These are phyloP conservation scores for Calvatia gigantea DNA, from an alignment of 768 basidiomycete species.

Conservation along the genomic window DNA sequence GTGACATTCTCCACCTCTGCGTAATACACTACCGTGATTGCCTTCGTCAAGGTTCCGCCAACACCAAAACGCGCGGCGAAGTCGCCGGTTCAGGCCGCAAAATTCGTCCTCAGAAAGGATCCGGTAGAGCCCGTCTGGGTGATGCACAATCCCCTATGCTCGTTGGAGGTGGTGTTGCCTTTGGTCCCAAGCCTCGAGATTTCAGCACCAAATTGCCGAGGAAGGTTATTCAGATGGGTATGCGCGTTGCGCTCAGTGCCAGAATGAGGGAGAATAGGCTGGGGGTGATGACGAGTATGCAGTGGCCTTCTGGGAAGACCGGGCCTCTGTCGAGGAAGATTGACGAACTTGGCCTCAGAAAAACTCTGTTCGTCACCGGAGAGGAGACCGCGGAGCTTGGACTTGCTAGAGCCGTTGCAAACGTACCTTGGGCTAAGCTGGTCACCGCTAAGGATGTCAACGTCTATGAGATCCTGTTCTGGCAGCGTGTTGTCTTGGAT, in stretches of 20 bases:
- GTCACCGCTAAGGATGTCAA: slow-evolving; percentile 62
- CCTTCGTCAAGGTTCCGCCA: slow-evolving; percentile 88
- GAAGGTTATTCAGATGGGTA: slow-evolving; percentile 90
- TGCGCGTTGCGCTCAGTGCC: slow-evolving; percentile 84
- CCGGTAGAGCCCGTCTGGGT: slow-evolving; percentile 86
- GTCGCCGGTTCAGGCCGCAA: slow-evolving; percentile 88
- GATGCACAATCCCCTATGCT: slow-evolving; percentile 85
- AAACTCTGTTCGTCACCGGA: slow-evolving; percentile 77
- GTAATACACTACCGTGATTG: slow-evolving; percentile 85
- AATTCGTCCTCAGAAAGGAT: slow-evolving; percentile 88
- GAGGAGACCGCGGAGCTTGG: slow-evolving; percentile 47
- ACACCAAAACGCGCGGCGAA: slow-evolving; percentile 88
- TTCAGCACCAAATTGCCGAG: slow-evolving; percentile 91
- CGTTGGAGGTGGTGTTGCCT: slow-evolving; percentile 88
- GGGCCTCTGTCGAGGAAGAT: slow-evolving; percentile 61
- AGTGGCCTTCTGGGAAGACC: slow-evolving; percentile 75
- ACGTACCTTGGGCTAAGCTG: slow-evolving; percentile 68
- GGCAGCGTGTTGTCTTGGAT: slow-evolving; percentile 81
- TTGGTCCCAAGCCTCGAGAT: slow-evolving; percentile 88
- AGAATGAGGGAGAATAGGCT: slow-evolving; percentile 75
- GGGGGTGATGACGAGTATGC: slow-evolving; percentile 69
- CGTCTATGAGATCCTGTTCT: slow-evolving; percentile 82
- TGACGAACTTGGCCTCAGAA: slow-evolving; percentile 59
- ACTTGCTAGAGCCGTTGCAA: slow-evolving; percentile 60
- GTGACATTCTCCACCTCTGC: slow-evolving; percentile 91